Percentiles rank a stretch among this genome's conserved stretches.
Conservation (phyloP, 2,329 filamentous ascomycete genomes). For the Aspergillus texensis region DNA sequence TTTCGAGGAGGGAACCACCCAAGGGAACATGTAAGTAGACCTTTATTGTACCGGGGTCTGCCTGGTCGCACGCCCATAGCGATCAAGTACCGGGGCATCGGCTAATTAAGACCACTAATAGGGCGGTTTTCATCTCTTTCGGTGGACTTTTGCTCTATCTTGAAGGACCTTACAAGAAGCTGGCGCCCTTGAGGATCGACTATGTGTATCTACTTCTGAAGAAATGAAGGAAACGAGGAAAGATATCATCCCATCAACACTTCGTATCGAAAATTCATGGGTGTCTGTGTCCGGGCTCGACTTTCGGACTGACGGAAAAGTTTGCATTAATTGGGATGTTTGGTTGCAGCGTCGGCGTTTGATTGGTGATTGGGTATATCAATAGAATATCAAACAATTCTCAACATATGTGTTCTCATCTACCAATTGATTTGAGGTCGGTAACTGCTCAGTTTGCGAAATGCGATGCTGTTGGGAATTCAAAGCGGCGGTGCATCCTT, state of each 20-base stretch:
- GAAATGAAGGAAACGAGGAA: constrained; percentile 60
- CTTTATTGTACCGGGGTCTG: neutral
- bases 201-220: constrained; percentile 92
- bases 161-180: constrained; percentile 93
- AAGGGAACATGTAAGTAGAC: constrained; percentile 78
- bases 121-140: constrained; percentile 92
- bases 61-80: neutral
- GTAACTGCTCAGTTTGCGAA: constrained; percentile 15
- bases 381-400: constrained; percentile 35
- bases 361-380: constrained; percentile 40
- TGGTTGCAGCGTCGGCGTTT: constrained; percentile 48
- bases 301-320: constrained; percentile 23
- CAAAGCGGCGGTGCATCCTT: constrained; percentile 75
- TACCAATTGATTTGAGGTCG: constrained; percentile 4
- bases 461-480: constrained; percentile 70
- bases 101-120: constrained; percentile 46
- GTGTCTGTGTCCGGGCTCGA: constrained; percentile 4
- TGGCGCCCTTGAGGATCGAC: constrained; percentile 88
- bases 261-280: constrained; percentile 5
- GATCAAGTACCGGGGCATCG: neutral
- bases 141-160: constrained; percentile 88
- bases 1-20: constrained; percentile 60
- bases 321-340: constrained; percentile 28
- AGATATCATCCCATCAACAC: constrained; percentile 4
- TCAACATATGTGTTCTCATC: constrained; percentile 7